Percentiles rank a stretch among this genome's conserved stretches.
These are phyloP conservation scores for Lentithecium fluviatile DNA, from an alignment of 495 filamentous ascomycete species.

Conservation along the genomic window DNA sequence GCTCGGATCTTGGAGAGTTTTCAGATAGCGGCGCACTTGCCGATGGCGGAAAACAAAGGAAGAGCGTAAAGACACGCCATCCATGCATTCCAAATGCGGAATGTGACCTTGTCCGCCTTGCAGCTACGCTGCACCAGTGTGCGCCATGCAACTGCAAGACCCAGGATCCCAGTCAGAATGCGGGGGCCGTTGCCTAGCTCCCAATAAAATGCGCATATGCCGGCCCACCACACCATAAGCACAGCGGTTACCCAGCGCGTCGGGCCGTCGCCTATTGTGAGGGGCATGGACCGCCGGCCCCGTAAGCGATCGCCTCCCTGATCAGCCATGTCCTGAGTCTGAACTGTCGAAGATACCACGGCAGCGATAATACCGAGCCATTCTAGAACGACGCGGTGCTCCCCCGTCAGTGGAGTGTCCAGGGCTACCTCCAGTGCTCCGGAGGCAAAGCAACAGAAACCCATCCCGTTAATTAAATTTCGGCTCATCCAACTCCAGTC, in stretches of 20 bases:
- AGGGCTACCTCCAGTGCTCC: constrained; percentile 34
- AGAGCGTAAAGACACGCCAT: too few relatives aligned
- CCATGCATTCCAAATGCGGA: too few relatives aligned
- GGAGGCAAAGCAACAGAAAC: constrained; percentile 42
- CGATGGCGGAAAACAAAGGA: too few relatives aligned
- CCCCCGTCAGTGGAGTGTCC: background rate
- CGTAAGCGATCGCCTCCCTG: constrained; percentile 48
- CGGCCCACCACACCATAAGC: too few relatives aligned
- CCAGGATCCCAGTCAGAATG: too few relatives aligned
- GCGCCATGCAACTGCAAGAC: too few relatives aligned
- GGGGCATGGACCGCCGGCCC: constrained; percentile 45
- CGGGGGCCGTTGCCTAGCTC: too few relatives aligned
- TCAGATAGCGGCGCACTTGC: too few relatives aligned
- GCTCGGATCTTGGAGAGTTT: too few relatives aligned
- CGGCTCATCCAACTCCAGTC: constrained; percentile 47
- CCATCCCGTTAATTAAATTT: constrained; percentile 49
- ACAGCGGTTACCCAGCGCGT: constrained; percentile 38
- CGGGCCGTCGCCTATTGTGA: constrained; percentile 47
- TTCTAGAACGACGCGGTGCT: constrained; percentile 22
- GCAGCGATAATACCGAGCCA: constrained; percentile 50
- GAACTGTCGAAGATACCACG: constrained; percentile 52
- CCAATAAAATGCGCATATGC: too few relatives aligned
- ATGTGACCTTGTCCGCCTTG: too few relatives aligned
- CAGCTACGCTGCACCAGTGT: too few relatives aligned
- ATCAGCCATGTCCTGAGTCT: constrained; percentile 56